Base-by-base conservation (phyloP, 768 basidiomycete species). In the Epithele typhae region DNA sequence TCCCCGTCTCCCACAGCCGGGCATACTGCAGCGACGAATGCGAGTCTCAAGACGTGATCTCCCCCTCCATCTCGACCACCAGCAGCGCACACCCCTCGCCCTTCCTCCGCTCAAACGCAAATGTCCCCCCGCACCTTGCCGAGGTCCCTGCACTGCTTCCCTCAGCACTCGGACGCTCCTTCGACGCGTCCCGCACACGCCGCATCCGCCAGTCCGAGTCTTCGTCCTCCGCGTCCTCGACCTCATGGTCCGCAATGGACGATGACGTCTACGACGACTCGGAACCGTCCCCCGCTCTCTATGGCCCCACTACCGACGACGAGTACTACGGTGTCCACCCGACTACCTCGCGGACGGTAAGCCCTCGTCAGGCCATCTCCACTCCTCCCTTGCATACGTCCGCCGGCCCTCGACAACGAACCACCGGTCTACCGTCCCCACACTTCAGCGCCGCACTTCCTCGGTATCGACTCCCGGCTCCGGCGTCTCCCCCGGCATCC, bases 11-110 rank as follows among this genome's bases (percentile, higher is more conserved):
- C 48, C 60, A 47, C 53, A 85, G 84, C 46, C 77, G 73, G 48
- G 76, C 79, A 0, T 88, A 87, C 63, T 87, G 85, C 67, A 82
- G 79, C 59, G 79, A 81, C 55, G 74, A 77, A 53, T 88, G 86
- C 60, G 77, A 82, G 59, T 70, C 63, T 48, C 64, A 69, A 39
- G 86, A 87, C 64, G 65, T 76, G 45, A 76, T 78, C 4, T 85
- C 84, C 1, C 83, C 84, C 1, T 80, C 81, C 35, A 71, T 83
- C 36, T 84, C 82, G 25, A 79, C 79, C 5, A 71, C 78, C 5
- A 84, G 82, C 63, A 85, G 84, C 54, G 72, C 78, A 33, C 76
- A 83, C 51, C 80, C 83, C 9, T 87, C 86, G 7, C 86, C 86
- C 0, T 74, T 75, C 60, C 65, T 84, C 34, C 69, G 69, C 39